Evolutionary conservation across 2,329 filamentous ascomycete genomes (phyloP).

Genomic region (Exophiala bonariae): DNA sequence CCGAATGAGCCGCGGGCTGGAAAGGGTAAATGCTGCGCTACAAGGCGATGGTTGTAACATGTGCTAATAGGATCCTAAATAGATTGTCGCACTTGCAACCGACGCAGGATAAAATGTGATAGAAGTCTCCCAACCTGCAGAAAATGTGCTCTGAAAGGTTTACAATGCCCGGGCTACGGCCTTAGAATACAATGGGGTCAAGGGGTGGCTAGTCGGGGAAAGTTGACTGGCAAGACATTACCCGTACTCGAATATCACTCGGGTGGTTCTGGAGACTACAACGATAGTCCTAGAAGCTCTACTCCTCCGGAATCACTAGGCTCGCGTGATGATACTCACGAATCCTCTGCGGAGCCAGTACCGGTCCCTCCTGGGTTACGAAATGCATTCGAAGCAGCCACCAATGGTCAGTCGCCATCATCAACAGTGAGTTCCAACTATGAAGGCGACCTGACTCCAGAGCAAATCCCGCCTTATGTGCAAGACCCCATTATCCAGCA

Average conservation of each 20-base stretch:
- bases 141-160: conserved; percentile 37
- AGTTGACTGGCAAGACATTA: conserved; percentile 18
- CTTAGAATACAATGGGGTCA: conserved; percentile 36
- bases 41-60: too few species aligned
- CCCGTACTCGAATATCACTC: conserved; percentile 19
- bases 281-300: background rate
- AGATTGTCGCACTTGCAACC: conserved; percentile 38
- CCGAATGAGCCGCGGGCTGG: conserved; percentile 15
- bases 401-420: background rate
- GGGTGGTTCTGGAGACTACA: background rate
- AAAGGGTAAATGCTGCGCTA: conserved; percentile 12
- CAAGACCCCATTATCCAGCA: conserved; percentile 15
- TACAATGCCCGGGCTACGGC: conserved; percentile 37
- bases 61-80: background rate
- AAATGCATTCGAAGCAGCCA: conserved; percentile 2
- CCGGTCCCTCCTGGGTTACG: background rate
- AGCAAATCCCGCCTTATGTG: conserved; percentile 8
- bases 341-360: conserved; percentile 1
- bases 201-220: conserved; percentile 29
- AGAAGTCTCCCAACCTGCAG: conserved; percentile 35
- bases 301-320: background rate
- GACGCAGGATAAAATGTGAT: conserved; percentile 39
- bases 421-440: background rate
- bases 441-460: conserved; percentile 2
- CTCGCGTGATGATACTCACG: background rate